Base-by-base conservation (phyloP, 116 monocot species). In the Papilionanthe hybrid region DNA sequence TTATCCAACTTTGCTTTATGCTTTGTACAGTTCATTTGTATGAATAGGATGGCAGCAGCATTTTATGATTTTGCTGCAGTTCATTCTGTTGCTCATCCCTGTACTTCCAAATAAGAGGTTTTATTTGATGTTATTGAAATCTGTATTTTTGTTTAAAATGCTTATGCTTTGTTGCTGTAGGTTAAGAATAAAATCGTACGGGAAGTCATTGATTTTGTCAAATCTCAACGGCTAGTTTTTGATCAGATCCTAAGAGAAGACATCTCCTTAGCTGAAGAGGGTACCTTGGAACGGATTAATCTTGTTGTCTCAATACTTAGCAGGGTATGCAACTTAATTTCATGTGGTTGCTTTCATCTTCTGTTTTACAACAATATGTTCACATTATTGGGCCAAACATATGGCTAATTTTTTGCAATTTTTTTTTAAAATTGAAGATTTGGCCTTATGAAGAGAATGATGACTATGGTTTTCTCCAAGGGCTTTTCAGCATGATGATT, bases 361-460 rank as follows among this genome's bases (percentile, higher is more conserved):
- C 20, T 72, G 7, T n/a, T 41, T 41, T 42, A 19, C 29, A 19
- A 43, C 9, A n/a, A 13, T 73, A 43, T 29, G 7, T 8, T 42
- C 6, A 8, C 18, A 73, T 73, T 20, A 8, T 43, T 45, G 44
- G 7, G 42, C 9, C 44, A 22, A 73, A n/a, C 44, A 1, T 73
- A 2, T 22, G 44, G 9, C 17, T 53, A 37, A 71, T 9, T 58
- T 77, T 45, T 66, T 22, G 4, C 43, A 47, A 42, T 9, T 23
- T 22, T 78, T 78, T 2, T 30, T 44, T 42, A 75, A 53, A 29
- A n/a, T n/a, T 87, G 5, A 69, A 97, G 97, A 92, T 97, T 72
- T 97, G 97, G 97, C 88, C 97, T 60, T 97, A 97, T 83, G 94
- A 94, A 82, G 97, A 97, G 82, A 90, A 75, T 82, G 89, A 92